phyloP scores from a whole-genome alignment of 306 rosid species.

The Coriaria nepalensis region DNA sequence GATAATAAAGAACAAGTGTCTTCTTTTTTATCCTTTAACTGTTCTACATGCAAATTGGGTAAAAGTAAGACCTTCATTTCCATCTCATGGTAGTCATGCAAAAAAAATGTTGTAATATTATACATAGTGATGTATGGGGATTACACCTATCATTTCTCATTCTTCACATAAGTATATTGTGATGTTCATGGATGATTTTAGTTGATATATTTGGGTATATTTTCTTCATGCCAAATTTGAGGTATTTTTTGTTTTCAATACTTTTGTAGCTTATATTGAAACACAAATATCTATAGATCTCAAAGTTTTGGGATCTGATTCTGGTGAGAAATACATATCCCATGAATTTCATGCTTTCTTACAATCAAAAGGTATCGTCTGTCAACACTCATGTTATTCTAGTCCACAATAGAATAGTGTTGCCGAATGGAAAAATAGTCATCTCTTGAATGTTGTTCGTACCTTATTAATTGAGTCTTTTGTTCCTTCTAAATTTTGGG shows the following conservation, averaged over 20 bases:
- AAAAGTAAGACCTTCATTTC: conserved; percentile 6
- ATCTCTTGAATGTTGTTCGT: neutral
- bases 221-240: neutral
- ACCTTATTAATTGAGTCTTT: neutral
- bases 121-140: conserved; percentile 5
- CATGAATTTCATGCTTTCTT: neutral
- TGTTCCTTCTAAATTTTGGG: neutral
- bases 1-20: neutral
- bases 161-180: neutral
- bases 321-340: neutral
- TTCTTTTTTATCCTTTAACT: neutral
- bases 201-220: neutral
- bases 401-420: conserved; percentile 1
- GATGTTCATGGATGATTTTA: neutral
- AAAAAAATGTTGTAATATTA: neutral
- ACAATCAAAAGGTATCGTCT: neutral
- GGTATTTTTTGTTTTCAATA: neutral
- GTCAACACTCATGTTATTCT: conserved; percentile 2
- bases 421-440: neutral
- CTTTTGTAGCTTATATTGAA: conserved; percentile 1
- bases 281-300: neutral
- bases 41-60: conserved; percentile 1
- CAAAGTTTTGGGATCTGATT: neutral
- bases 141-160: conserved; percentile 5
- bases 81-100: neutral